These are phyloP conservation scores for Camelina sativa DNA, from an alignment of 345 rosid genomes.

Conservation along the genomic window DNA sequence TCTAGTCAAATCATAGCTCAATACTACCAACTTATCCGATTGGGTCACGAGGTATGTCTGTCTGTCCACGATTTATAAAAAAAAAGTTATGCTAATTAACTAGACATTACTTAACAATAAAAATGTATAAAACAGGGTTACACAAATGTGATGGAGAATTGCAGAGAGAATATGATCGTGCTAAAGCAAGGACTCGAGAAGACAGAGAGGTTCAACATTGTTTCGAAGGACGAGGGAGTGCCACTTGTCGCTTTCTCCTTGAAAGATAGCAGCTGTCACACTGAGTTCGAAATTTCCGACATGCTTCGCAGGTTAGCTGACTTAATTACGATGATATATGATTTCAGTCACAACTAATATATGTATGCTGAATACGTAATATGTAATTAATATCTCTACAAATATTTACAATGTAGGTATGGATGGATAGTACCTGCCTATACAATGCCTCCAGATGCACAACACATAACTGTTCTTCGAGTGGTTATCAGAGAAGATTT, in stretches of 20 bases:
- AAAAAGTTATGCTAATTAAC: not conserved
- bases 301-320: constrained; percentile 45
- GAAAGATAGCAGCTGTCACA: constrained; percentile 61
- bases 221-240: constrained; percentile 74
- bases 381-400: not conserved
- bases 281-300: constrained; percentile 59
- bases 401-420: constrained; percentile 39
- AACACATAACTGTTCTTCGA: constrained; percentile 79
- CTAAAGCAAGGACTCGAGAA: constrained; percentile 68
- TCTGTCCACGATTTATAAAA: not conserved
- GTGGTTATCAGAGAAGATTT: constrained; percentile 87
- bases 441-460: constrained; percentile 86
- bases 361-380: not conserved
- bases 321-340: constrained; percentile 8
- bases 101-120: not conserved
- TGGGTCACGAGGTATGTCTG: constrained; percentile 46
- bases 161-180: constrained; percentile 61
- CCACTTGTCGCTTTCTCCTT: constrained; percentile 85
- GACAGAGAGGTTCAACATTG: constrained; percentile 63
- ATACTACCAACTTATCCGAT: constrained; percentile 47
- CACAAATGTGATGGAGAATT: constrained; percentile 70
- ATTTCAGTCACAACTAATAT: no score
- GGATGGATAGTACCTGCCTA: constrained; percentile 95
- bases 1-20: constrained; percentile 50
- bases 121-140: constrained; percentile 37